Conservation (phyloP, 2,329 filamentous ascomycete species). For the Neopestalotiopsis rosae region DNA sequence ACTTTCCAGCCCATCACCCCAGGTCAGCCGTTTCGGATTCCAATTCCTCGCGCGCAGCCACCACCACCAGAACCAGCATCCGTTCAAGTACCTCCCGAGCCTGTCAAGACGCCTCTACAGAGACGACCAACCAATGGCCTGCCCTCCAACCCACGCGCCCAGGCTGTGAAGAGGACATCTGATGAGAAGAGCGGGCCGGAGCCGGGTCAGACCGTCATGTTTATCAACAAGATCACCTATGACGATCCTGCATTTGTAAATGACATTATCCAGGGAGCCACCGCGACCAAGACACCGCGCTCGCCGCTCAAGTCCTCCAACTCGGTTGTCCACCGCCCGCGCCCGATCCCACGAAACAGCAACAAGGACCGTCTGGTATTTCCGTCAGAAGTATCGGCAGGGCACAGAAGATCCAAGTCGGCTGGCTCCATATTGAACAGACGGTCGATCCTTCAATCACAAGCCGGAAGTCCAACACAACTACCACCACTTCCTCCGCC, state of each 20-base stretch:
- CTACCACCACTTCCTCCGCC: conserved; percentile 58
- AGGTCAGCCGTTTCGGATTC: conserved; percentile 36
- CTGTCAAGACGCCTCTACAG: conserved; percentile 46
- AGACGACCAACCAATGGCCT: conserved; percentile 52
- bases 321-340: conserved; percentile 59
- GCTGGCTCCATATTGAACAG: conserved; percentile 49
- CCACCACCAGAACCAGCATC: conserved; percentile 37
- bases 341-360: conserved; percentile 58
- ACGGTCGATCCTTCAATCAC: conserved; percentile 51
- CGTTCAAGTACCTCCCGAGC: conserved; percentile 32
- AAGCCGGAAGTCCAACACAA: conserved; percentile 51
- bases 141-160: conserved; percentile 52
- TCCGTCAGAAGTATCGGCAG: conserved; percentile 48
- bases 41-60: conserved; percentile 37
- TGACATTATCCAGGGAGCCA: conserved; percentile 52
- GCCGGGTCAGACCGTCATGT: conserved; percentile 55
- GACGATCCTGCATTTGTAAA: conserved; percentile 55
- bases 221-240: conserved; percentile 61
- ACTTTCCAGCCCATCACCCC: conserved; percentile 33
- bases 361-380: conserved; percentile 53
- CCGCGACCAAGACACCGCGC: conserved; percentile 40
- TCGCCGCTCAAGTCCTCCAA: conserved; percentile 31
- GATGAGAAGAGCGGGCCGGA: conserved; percentile 34
- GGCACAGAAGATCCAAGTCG: conserved; percentile 56
- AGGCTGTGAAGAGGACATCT: conserved; percentile 36